phyloP scores from a whole-genome alignment of 495 filamentous ascomycete genomes.

The Lasiosphaeria ovina region DNA sequence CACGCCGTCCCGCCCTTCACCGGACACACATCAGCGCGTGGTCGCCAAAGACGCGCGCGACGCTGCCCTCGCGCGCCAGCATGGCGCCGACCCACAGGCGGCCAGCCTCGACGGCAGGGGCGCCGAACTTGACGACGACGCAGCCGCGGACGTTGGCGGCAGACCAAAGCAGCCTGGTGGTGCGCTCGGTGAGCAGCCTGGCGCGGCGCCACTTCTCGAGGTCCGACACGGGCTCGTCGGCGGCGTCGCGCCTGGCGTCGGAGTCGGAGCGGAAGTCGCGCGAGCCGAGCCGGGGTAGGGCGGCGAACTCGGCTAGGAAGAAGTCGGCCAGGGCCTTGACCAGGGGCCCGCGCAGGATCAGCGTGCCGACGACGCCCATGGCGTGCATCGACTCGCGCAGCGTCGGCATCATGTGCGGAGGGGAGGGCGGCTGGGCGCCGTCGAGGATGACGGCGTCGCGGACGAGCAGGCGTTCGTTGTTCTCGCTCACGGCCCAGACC shows the following conservation, averaged over 20 bases:
- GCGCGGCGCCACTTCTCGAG: conserved; percentile 42
- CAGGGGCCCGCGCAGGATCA: conserved; percentile 75
- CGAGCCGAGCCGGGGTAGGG: conserved; percentile 78
- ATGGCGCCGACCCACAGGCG: conserved; percentile 52
- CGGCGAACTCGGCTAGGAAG: conserved; percentile 71
- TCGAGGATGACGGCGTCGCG: conserved; percentile 80
- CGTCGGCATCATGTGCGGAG: conserved; percentile 25
- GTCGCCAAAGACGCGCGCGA: conserved; percentile 47
- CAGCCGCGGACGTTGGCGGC: conserved; percentile 80
- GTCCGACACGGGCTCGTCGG: conserved; percentile 28
- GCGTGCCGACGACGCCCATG: conserved; percentile 71
- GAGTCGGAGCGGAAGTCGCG: conserved; percentile 63
- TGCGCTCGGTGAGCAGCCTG: conserved; percentile 52
- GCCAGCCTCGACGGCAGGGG: conserved; percentile 50
- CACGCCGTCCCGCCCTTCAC: conserved; percentile 15
- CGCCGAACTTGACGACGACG: conserved; percentile 81
- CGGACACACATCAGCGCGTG: conserved; percentile 52
- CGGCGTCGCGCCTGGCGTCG: conserved; percentile 38
- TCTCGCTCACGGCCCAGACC: conserved; percentile 55
- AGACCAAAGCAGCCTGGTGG: conserved; percentile 73
- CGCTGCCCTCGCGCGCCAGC: conserved; percentile 50
- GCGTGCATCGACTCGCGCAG: conserved; percentile 61
- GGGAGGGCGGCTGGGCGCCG: conserved; percentile 38
- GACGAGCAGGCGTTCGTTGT: conserved; percentile 63
- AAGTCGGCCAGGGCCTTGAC: conserved; percentile 63